phyloP scores from a whole-genome alignment of 1,284 basidiomycete species.

The Microbotryum lychnidis-dioicae region DNA sequence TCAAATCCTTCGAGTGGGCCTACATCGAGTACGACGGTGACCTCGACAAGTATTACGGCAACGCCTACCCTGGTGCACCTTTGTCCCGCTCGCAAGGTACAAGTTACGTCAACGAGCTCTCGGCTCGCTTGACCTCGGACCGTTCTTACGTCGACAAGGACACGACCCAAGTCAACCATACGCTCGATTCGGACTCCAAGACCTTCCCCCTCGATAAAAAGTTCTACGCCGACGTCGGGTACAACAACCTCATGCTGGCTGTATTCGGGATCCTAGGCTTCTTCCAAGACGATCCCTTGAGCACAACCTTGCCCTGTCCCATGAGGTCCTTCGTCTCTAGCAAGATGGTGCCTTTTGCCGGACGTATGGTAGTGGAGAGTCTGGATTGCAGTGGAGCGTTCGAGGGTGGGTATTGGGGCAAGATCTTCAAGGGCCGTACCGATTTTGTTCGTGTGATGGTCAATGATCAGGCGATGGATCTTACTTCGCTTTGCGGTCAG shows the following conservation, averaged over 20 bases:
- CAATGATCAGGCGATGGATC: too few species aligned
- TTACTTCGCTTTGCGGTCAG: too few species aligned
- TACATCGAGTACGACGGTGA: slow-evolving; percentile 47
- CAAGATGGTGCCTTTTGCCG: slow-evolving; percentile 58
- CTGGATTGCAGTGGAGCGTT: slow-evolving; percentile 43
- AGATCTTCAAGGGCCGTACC: too few species aligned
- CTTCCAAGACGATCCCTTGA: slow-evolving; percentile 68
- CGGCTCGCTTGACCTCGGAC: slow-evolving; percentile 61
- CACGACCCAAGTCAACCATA: slow-evolving; percentile 52
- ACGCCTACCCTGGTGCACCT: slow-evolving; percentile 20
- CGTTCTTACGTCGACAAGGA: slow-evolving; percentile 49
- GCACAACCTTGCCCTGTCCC: slow-evolving; percentile 63
- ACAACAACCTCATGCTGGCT: slow-evolving; percentile 23
- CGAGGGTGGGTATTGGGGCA: too few species aligned
- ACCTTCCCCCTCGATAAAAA: slow-evolving; percentile 54
- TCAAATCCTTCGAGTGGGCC: too few species aligned
- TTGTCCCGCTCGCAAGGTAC: slow-evolving; percentile 43
- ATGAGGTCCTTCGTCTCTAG: slow-evolving; percentile 40
- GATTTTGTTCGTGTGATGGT: too few species aligned
- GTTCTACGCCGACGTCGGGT: slow-evolving; percentile 24
- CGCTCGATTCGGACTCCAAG: slow-evolving; percentile 54
- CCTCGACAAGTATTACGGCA: slow-evolving; percentile 63
- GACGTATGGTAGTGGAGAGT: slow-evolving; percentile 56
- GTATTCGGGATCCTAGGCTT: slow-evolving; percentile 50
- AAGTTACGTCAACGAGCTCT: slow-evolving; percentile 72